Conservation (phyloP, 148 eudicot species). For the Dianthus caryophyllus region DNA sequence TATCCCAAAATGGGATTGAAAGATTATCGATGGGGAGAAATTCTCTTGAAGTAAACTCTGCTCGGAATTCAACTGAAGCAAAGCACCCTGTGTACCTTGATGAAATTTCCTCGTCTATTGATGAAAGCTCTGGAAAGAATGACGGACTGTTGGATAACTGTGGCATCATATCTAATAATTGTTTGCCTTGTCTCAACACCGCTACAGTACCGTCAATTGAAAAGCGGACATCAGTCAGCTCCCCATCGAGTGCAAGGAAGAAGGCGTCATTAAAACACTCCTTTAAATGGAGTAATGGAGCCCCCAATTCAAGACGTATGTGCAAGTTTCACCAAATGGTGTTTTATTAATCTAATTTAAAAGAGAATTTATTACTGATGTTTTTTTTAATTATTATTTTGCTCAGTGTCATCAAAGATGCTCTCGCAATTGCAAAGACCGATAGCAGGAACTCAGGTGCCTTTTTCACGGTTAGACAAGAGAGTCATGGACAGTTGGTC, state of each 20-base stretch:
- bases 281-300: slow-evolving; percentile 84
- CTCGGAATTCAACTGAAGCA: slow-evolving; percentile 42
- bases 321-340: neutral
- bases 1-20: slow-evolving; percentile 48
- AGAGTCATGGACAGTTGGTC: slow-evolving; percentile 81
- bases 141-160: slow-evolving; percentile 61
- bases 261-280: slow-evolving; percentile 59
- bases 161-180: slow-evolving; percentile 63
- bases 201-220: slow-evolving; percentile 58
- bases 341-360: neutral
- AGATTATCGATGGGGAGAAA: slow-evolving; percentile 33
- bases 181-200: slow-evolving; percentile 73
- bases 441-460: slow-evolving; percentile 90
- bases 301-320: slow-evolving; percentile 41
- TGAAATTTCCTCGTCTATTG: slow-evolving; percentile 54
- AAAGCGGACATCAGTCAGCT: slow-evolving; percentile 58
- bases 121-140: slow-evolving; percentile 42
- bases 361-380: neutral
- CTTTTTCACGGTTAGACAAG: slow-evolving; percentile 77
- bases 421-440: slow-evolving; percentile 79
- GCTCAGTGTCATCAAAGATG: slow-evolving; percentile 70
- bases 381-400: neutral
- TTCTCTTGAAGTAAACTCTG: slow-evolving; percentile 35
- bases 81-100: slow-evolving; percentile 49
- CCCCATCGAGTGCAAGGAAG: slow-evolving; percentile 64